Base-by-base conservation (phyloP, 2,329 filamentous ascomycete genomes). In the Xylaria sp. region DNA sequence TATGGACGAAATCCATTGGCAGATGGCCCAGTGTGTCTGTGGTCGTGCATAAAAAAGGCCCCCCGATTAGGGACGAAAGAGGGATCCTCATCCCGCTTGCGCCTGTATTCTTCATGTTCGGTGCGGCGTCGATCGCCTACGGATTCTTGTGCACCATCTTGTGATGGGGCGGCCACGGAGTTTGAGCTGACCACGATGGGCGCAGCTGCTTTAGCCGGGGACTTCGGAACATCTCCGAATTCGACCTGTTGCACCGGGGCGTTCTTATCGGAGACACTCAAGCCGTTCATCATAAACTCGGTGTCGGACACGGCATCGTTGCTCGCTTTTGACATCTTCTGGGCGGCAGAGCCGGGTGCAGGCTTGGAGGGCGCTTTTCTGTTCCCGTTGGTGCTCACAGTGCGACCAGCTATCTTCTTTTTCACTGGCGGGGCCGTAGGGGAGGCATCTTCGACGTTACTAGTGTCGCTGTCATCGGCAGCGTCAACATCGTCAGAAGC, bases 41-140 rank as follows among this genome's bases (percentile, higher is more conserved):
- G 93, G 79, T 98, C 96, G 80, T 98, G 95, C 89, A 98, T 94
- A 83, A 97, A 98, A 84, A 98, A 98, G 70, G 93, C 91, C 67
- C 96, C 96, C 73, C 95, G 87, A 77, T 97, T 97, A 63, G 96
- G 95, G 64, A 97, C 95, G 81, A 97, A 97, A 11, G 94, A 90
- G 42, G 95, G 95, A 79, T 97, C 93, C 74, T 93, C 90, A 78
- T 97, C 93, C 74, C 93, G 88, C 80, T 93, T 93, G 82, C 92
- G 93, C 81, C 91, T 90, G 82, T 97, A 97, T 77, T 97, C 93
- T 72, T 97, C 94, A 76, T 97, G 93, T 77, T 97, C 94, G 74
- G 92, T 90, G 72, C 92, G 89, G 79, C 92, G 90, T 72, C 89
- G 87, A 71, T 96, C 92, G 62, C 87, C 87, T 67, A 88, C 83